Percentiles rank a stretch among this genome's conserved stretches.
Conservation (phyloP, 73 alveolate genomes). For the Symbiodinium pilosum region DNA sequence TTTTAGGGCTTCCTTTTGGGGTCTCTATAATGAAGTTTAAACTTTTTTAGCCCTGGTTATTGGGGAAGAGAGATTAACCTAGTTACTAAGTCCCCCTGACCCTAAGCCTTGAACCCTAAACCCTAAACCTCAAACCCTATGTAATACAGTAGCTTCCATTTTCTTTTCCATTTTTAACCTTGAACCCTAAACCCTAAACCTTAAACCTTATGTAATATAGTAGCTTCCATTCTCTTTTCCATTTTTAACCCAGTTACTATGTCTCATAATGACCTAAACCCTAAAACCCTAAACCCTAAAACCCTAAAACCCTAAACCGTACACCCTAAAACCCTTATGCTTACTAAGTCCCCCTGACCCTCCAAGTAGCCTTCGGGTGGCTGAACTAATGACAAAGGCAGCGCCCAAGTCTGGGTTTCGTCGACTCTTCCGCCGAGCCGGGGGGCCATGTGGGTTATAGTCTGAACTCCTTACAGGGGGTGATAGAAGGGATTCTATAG, state of each 20-base stretch:
- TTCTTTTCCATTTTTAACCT: not conserved
- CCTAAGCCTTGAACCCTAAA: not conserved
- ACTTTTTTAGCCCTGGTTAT: too few relatives aligned
- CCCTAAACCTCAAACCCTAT: not conserved
- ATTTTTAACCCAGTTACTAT: too few relatives aligned
- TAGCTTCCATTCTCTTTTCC: too few relatives aligned
- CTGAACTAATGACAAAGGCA: not conserved
- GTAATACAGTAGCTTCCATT: too few relatives aligned
- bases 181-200: not conserved
- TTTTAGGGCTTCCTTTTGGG: too few relatives aligned
- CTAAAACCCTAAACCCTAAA: not conserved
- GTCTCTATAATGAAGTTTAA: too few relatives aligned
- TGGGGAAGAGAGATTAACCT: too few relatives aligned
- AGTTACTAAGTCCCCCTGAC: not conserved
- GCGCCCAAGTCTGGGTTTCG: not conserved
- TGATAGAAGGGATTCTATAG: too few relatives aligned
- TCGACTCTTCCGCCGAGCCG: not conserved
- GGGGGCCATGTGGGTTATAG: too few relatives aligned
- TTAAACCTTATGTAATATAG: not conserved
- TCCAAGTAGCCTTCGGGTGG: not conserved
- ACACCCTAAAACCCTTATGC: not conserved
- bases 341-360: too few relatives aligned
- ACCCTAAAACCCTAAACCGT: not conserved
- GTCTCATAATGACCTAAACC: too few relatives aligned
- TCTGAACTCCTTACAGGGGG: too few relatives aligned